Conservation (phyloP, 2,329 filamentous ascomycete genomes). For the Exophiala oligosperma region DNA sequence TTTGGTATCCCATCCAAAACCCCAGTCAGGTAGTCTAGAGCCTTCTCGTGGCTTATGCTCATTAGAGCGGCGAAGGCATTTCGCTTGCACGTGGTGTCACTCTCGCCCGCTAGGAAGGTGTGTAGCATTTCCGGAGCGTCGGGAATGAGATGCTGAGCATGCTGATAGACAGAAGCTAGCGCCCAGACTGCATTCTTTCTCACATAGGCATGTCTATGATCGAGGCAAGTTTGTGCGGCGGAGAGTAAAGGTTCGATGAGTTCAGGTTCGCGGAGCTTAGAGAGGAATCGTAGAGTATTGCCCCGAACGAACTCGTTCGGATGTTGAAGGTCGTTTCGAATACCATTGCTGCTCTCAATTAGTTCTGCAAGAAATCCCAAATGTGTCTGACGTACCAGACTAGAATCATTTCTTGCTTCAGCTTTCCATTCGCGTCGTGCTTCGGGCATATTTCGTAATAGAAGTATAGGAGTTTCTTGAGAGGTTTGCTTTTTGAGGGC, state of each 20-base stretch:
- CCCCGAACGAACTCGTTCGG: slow-evolving; percentile 98
- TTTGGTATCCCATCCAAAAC: slow-evolving; percentile 94
- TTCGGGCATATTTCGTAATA: slow-evolving; percentile 97
- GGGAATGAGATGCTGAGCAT: slow-evolving; percentile 88
- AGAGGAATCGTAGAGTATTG: slow-evolving; percentile 96
- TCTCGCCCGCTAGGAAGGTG: slow-evolving; percentile 86
- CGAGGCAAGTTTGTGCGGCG: slow-evolving; percentile 85
- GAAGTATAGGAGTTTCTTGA: slow-evolving; percentile 98
- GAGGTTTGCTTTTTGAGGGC: slow-evolving; percentile 92
- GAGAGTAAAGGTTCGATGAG: slow-evolving; percentile 94
- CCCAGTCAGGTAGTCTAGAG: slow-evolving; percentile 79
- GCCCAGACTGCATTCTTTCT: slow-evolving; percentile 98
- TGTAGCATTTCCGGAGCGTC: slow-evolving; percentile 92
- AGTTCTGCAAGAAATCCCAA: not conserved
- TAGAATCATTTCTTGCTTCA: slow-evolving; percentile 99
- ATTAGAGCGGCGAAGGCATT: slow-evolving; percentile 93
- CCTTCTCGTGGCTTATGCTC: slow-evolving; percentile 90
- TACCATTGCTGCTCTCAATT: slow-evolving; percentile 72
- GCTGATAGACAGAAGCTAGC: slow-evolving; percentile 85
- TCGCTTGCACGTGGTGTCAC: slow-evolving; percentile 92
- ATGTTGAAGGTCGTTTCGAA: slow-evolving; percentile 94
- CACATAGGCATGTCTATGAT: slow-evolving; percentile 95
- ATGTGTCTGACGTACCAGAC: slow-evolving; percentile 71
- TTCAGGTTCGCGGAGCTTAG: slow-evolving; percentile 92
- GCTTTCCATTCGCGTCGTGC: slow-evolving; percentile 84